Evolutionary conservation across 2,329 filamentous ascomycete genomes (phyloP).

Genomic region (Cladosporium sp.): DNA sequence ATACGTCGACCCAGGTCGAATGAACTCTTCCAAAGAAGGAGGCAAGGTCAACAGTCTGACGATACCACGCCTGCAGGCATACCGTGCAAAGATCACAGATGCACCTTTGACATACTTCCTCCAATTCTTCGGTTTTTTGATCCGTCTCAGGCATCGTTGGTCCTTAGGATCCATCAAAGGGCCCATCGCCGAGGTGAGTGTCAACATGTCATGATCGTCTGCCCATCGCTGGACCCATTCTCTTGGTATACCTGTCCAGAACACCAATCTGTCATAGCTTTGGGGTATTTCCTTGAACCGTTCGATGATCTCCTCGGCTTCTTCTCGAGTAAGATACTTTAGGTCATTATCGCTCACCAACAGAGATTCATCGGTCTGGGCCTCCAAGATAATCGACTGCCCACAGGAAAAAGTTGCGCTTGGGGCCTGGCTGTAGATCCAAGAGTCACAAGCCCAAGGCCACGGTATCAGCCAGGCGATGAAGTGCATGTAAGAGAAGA

Average conservation of each 20-base stretch:
- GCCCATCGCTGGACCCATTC: constrained; percentile 10
- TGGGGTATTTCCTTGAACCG: constrained; percentile 3
- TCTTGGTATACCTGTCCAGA: constrained; percentile 16
- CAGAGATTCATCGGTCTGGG: neutral
- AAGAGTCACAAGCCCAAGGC: constrained; percentile 3
- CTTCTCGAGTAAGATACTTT: constrained; percentile 5
- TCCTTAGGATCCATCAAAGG: constrained; percentile 2
- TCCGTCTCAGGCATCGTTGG: neutral
- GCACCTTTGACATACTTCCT: constrained; percentile 9
- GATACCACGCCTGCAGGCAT: constrained; percentile 6
- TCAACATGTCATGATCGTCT: constrained; percentile 12
- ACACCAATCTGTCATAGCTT: constrained; percentile 8
- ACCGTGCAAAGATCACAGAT: constrained; percentile 4
- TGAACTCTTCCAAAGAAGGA: neutral
- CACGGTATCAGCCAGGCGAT: constrained; percentile 10
- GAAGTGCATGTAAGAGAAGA: constrained; percentile 11
- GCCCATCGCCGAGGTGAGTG: constrained; percentile 7
- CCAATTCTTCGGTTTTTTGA: neutral
- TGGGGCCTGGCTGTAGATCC: neutral
- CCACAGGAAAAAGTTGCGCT: neutral
- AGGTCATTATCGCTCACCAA: neutral
- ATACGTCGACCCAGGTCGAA: constrained; percentile 1
- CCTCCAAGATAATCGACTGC: neutral
- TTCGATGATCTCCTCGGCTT: constrained; percentile 2
- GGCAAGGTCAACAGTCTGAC: constrained; percentile 11